phyloP scores from a whole-genome alignment of 441 rosid species.

The Viola pubescens region DNA sequence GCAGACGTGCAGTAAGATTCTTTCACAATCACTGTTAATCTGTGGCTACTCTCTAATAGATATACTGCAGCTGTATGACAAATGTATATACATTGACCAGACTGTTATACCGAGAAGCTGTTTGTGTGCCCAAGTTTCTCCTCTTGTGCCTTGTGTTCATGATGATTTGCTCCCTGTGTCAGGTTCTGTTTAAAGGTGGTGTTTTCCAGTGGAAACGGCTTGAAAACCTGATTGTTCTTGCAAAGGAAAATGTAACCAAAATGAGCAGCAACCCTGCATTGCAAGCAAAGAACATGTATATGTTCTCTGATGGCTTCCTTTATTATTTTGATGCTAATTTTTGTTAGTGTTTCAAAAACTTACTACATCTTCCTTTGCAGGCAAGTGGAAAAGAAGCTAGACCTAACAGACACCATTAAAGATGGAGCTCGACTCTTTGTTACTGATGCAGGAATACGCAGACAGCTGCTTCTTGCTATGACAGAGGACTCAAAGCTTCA shows the following conservation, averaged over 20 bases:
- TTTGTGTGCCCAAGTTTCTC: too few species aligned
- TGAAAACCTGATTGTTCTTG: constrained; percentile 83
- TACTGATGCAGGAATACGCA: constrained; percentile 73
- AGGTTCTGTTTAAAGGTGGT: constrained; percentile 88
- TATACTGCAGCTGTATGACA: too few species aligned
- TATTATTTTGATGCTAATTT: constrained; percentile 8
- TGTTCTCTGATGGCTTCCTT: constrained; percentile 12
- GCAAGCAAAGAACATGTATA: constrained; percentile 43
- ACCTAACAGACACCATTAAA: constrained; percentile 80
- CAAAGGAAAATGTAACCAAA: constrained; percentile 85
- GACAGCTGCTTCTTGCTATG: constrained; percentile 82
- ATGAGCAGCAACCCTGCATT: constrained; percentile 91
- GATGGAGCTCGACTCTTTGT: constrained; percentile 92
- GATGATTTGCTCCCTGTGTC: constrained; percentile 16
- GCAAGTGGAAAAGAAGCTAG: constrained; percentile 47
- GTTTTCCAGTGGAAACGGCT: constrained; percentile 93
- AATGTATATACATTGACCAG: too few species aligned
- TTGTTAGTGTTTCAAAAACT: constrained; percentile 1
- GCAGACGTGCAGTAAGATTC: too few species aligned
- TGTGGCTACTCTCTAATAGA: too few species aligned
- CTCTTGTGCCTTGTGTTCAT: background rate
- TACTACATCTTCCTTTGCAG: constrained; percentile 22
- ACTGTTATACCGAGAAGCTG: too few species aligned
- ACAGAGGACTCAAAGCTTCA: constrained; percentile 96
- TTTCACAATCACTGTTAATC: too few species aligned